These are phyloP conservation scores for Rhodotorula sphaerocarpa DNA, from an alignment of 768 basidiomycete species.

Conservation along the genomic window DNA sequence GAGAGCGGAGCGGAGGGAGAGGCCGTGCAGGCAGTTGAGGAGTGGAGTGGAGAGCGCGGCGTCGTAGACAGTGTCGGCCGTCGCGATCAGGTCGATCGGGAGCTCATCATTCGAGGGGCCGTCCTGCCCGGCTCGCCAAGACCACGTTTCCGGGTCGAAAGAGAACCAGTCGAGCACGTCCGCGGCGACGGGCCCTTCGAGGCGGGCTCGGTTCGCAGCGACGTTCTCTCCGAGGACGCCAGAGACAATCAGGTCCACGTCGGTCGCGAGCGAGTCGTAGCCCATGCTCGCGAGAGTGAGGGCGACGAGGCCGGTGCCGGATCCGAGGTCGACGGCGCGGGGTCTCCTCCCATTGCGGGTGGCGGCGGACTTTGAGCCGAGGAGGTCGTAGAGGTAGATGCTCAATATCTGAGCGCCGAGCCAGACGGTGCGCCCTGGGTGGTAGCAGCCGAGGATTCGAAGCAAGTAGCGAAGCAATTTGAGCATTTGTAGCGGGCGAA, in stretches of 20 bases:
- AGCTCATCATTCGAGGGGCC: conserved; percentile 48
- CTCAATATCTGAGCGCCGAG: conserved; percentile 28
- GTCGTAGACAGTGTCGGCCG: conserved; percentile 74
- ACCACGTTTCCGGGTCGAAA: conserved; percentile 30
- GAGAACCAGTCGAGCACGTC: conserved; percentile 64
- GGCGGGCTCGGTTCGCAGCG: conserved; percentile 47
- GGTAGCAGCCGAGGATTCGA: neutral
- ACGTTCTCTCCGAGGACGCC: conserved; percentile 61
- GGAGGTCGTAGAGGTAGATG: conserved; percentile 25
- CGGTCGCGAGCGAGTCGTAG: conserved; percentile 70
- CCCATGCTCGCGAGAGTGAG: conserved; percentile 61
- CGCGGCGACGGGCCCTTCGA: conserved; percentile 47
- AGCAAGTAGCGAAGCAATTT: neutral
- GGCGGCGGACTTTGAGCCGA: conserved; percentile 1
- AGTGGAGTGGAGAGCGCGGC: conserved; percentile 59
- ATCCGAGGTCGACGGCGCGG: conserved; percentile 65
- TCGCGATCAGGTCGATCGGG: conserved; percentile 67
- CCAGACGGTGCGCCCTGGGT: conserved; percentile 27
- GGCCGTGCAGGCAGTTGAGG: conserved; percentile 56
- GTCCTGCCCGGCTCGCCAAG: neutral
- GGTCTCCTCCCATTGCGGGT: neutral
- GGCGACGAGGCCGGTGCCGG: conserved; percentile 57
- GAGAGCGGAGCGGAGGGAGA: conserved; percentile 52
- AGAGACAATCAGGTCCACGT: conserved; percentile 57
- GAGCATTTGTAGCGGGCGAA: neutral